These are phyloP conservation scores for Penicillium occitanis DNA, from an alignment of 2,329 filamentous ascomycete species.

Conservation along the genomic window DNA sequence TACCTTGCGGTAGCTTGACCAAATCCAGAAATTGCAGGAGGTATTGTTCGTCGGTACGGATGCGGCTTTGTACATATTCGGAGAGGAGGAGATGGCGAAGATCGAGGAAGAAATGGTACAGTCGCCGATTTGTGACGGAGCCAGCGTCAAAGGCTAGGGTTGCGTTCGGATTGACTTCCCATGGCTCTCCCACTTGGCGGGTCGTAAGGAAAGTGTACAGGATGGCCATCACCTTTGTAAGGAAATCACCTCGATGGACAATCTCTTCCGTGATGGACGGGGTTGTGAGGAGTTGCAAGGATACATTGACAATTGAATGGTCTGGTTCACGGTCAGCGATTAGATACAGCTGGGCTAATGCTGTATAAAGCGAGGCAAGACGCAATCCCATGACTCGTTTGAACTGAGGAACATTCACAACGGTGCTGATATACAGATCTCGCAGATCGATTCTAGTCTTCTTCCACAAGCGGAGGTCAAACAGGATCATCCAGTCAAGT, in stretches of 20 bases:
- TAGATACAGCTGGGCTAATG: slow-evolving; percentile 87
- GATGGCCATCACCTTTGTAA: slow-evolving; percentile 93
- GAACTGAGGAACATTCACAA: slow-evolving; percentile 93
- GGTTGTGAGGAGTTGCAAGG: slow-evolving; percentile 92
- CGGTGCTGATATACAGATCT: slow-evolving; percentile 92
- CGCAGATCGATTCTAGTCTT: slow-evolving; percentile 86
- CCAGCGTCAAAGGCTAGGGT: slow-evolving; percentile 91
- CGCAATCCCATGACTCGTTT: slow-evolving; percentile 88
- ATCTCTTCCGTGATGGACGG: slow-evolving; percentile 96
- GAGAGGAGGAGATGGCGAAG: slow-evolving; percentile 88
- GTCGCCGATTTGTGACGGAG: slow-evolving; percentile 87
- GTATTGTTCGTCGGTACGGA: slow-evolving; percentile 82
- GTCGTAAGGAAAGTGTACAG: slow-evolving; percentile 96
- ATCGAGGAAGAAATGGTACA: slow-evolving; percentile 98
- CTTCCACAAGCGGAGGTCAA: slow-evolving; percentile 96
- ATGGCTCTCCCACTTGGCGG: slow-evolving; percentile 89
- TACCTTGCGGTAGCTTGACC: slow-evolving; percentile 93
- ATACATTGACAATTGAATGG: slow-evolving; percentile 97
- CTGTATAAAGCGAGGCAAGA: slow-evolving; percentile 94
- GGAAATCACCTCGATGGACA: slow-evolving; percentile 90
- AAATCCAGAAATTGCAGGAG: slow-evolving; percentile 92
- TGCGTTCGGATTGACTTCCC: slow-evolving; percentile 80
- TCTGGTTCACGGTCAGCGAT: slow-evolving; percentile 96
- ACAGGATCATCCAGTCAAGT: slow-evolving; percentile 90
- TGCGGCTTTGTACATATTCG: slow-evolving; percentile 79